phyloP scores from a whole-genome alignment of 768 basidiomycete genomes.

The Russula earlei region DNA sequence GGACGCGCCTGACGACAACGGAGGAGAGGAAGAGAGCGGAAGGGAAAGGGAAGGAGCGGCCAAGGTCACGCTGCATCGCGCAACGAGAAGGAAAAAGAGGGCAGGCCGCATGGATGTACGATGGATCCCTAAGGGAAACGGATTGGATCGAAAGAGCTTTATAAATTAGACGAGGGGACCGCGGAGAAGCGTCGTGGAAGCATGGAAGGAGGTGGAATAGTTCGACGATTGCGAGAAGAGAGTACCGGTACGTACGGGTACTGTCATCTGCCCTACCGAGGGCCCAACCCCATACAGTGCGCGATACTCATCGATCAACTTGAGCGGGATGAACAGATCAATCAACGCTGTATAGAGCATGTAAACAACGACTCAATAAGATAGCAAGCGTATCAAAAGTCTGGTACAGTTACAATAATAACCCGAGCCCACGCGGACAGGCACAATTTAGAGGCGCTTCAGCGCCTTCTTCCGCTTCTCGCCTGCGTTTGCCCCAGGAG shows the following conservation, averaged over 20 bases:
- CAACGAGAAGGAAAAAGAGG: neutral
- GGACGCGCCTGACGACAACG: neutral
- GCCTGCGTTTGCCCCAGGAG: conserved; percentile 40
- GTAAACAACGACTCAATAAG: conserved; percentile 10
- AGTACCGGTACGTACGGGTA: too few relatives aligned
- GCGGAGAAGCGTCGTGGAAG: neutral
- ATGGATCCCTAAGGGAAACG: too few relatives aligned
- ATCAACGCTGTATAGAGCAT: neutral
- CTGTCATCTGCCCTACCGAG: too few relatives aligned
- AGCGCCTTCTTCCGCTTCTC: conserved; percentile 88
- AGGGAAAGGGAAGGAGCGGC: neutral
- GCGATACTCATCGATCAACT: too few relatives aligned
- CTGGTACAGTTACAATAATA: too few relatives aligned
- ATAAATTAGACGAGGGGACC: neutral
- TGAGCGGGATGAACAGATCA: neutral
- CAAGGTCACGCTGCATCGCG: neutral
- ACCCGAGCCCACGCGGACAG: too few relatives aligned
- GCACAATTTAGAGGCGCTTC: conserved; percentile 47
- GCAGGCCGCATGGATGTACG: neutral
- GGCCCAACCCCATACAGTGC: too few relatives aligned
- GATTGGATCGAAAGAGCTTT: too few relatives aligned
- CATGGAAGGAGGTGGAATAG: too few relatives aligned
- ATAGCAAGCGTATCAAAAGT: neutral
- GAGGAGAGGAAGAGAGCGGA: neutral
- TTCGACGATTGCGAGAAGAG: too few relatives aligned